Percentiles rank a stretch among this genome's conserved stretches.
Evolutionary conservation across 768 basidiomycete genomes (phyloP).

Genomic region (Suillus luteus): DNA sequence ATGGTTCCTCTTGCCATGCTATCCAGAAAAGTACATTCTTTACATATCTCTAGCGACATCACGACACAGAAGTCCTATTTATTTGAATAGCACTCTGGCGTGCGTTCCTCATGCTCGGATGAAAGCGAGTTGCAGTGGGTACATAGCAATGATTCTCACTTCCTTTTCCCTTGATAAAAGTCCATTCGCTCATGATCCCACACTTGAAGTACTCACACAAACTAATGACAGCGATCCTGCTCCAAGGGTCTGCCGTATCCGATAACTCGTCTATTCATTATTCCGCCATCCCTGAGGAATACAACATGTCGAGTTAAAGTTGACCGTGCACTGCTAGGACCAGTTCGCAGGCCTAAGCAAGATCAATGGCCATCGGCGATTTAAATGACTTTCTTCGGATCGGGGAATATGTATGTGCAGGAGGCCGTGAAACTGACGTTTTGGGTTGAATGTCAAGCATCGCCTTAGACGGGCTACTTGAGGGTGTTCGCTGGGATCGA

Average conservation of each 20-base stretch:
- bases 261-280: background rate
- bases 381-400: background rate
- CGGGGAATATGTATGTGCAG: background rate
- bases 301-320: background rate
- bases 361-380: background rate
- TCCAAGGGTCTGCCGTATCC: background rate
- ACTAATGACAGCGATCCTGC: background rate
- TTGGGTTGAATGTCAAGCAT: background rate
- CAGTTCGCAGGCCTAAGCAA: background rate
- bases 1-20: background rate
- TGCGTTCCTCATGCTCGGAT: background rate
- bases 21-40: background rate
- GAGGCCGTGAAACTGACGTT: background rate
- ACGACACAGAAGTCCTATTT: background rate
- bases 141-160: background rate
- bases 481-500: background rate
- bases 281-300: background rate
- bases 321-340: background rate
- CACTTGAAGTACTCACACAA: background rate
- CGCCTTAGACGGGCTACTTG: background rate
- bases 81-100: background rate
- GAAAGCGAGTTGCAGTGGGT: background rate
- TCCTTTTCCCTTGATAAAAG: background rate
- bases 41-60: background rate
- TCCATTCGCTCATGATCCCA: background rate